phyloP scores from a whole-genome alignment of 768 basidiomycete species.

The Lactarius sp. region DNA sequence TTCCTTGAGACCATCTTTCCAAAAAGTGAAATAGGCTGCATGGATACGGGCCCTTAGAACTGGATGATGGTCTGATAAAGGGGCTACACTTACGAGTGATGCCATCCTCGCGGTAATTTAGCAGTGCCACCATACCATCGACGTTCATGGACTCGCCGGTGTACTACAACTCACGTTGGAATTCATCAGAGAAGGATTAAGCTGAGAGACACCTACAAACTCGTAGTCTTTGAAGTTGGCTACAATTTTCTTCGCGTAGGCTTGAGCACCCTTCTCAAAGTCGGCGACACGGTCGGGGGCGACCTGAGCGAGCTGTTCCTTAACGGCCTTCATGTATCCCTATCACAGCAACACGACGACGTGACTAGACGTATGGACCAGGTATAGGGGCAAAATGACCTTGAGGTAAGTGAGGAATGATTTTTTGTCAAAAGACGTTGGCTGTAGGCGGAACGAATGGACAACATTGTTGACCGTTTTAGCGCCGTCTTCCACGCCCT shows the following conservation, averaged over 20 bases:
- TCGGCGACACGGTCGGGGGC: conserved; percentile 51
- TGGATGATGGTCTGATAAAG: background rate
- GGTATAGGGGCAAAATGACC: conserved; percentile 36
- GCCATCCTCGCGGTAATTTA: conserved; percentile 92
- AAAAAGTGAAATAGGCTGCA: conserved; percentile 86
- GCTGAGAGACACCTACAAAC: conserved; percentile 54
- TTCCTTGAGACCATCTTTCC: conserved; percentile 91
- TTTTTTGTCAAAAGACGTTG: conserved; percentile 87
- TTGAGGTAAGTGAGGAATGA: conserved; percentile 78
- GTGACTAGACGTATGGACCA: conserved; percentile 7
- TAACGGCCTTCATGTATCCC: conserved; percentile 94
- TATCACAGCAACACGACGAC: conserved; percentile 30
- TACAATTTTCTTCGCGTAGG: conserved; percentile 84
- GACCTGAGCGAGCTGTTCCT: conserved; percentile 60
- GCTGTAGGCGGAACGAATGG: conserved; percentile 84
- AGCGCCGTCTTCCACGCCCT: conserved; percentile 77
- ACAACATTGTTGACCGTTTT: conserved; percentile 81
- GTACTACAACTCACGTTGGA: conserved; percentile 42
- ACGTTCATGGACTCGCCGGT: conserved; percentile 69
- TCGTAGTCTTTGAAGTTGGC: conserved; percentile 91
- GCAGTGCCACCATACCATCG: conserved; percentile 91
- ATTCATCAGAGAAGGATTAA: conserved; percentile 5
- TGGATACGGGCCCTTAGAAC: conserved; percentile 18
- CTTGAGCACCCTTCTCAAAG: conserved; percentile 79
- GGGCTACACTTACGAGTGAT: conserved; percentile 58